Evolutionary conservation across 192 early-diverging fungal genomes (phyloP), one percentile per base, ranked within the genome.

Genomic region (Backusella westeae): DNA sequence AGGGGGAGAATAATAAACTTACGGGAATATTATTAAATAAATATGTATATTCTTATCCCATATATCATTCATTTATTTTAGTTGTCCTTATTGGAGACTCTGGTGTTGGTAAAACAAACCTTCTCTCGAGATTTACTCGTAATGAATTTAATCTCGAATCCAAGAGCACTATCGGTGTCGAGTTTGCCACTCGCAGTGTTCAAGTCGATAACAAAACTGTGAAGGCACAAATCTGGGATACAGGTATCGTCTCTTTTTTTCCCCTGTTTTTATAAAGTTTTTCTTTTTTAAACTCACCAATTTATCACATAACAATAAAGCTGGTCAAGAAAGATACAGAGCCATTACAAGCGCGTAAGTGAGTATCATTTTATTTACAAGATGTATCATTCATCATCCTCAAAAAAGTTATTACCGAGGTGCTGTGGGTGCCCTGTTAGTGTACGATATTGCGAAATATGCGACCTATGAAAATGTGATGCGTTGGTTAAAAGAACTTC

Each of bases 171-270:
- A 99, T 99, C 81, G 97, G 97, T 77, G 96, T 99, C 46, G 97
- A 99, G 82, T 99, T 98, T 85, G 96, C 95, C 46, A 98, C 96
- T 36, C 88, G 96, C 74, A 93, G 89, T 87, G 95, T 99, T 75
- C 93, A 97, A 82, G 95, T 99, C 34, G 96, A 99, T 78, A 86
- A 89, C 75, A 99, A 99, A 85, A 96, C 93, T 15, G 95, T 99
- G 83, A 99, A 98, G 85, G 95, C 96, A 53, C 96, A 99, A 83
- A 97, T 99, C 84, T 99, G 97, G 97, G 97, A 99, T 86, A 99
- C 97, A 71, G 97, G 95, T 87, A 82, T 79, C 80, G 69, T 41
- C 17, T 67, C 6, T 39, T 5, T 14, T 44, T 3, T 0, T 4
- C 42, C 6, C 23, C 12, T n/a, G 8, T 38, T 29, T 35, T 26